These are phyloP conservation scores for Schizophyllum commune DNA, from an alignment of 1,284 basidiomycete genomes.

Conservation along the genomic window DNA sequence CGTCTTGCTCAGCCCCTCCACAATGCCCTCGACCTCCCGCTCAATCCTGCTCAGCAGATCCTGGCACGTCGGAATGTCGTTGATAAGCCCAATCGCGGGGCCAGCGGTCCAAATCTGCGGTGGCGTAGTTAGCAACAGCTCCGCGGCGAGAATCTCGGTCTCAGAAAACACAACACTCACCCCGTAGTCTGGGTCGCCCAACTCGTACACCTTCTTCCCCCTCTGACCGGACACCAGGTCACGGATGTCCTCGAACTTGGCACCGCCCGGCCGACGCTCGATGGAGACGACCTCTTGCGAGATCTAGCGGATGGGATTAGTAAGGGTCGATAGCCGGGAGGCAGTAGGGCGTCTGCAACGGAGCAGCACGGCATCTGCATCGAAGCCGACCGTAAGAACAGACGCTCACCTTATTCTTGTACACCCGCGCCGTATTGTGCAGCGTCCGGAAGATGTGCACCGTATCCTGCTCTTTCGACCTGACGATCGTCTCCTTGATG, in stretches of 20 bases:
- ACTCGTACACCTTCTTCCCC: slow-evolving; percentile 77
- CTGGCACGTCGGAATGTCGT: slow-evolving; percentile 82
- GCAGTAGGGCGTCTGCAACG: no score
- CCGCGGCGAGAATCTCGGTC: no score
- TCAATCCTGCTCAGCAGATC: slow-evolving; percentile 69
- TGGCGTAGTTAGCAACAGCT: slow-evolving; percentile 22
- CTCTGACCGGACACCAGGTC: slow-evolving; percentile 79
- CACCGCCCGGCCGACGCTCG: slow-evolving; percentile 75
- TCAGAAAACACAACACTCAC: slow-evolving; percentile 53
- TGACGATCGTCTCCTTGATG: slow-evolving; percentile 87
- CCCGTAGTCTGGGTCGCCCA: slow-evolving; percentile 80
- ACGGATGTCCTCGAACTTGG: slow-evolving; percentile 81
- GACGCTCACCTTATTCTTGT: slow-evolving; percentile 56
- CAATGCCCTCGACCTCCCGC: slow-evolving; percentile 68
- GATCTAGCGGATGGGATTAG: no score
- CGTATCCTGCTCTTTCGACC: slow-evolving; percentile 75
- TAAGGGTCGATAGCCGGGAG: no score
- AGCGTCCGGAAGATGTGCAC: slow-evolving; percentile 88
- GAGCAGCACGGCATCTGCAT: no score
- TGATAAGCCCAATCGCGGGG: slow-evolving; percentile 65
- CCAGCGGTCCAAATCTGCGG: not conserved
- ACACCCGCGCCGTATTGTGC: slow-evolving; percentile 84
- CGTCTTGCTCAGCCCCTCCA: slow-evolving; percentile 43
- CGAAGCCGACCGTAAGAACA: no score
- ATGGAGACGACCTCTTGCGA: slow-evolving; percentile 76